Evolutionary conservation across 2,329 filamentous ascomycete genomes (phyloP).

Genomic region (Penicillium psychrosexuale): DNA sequence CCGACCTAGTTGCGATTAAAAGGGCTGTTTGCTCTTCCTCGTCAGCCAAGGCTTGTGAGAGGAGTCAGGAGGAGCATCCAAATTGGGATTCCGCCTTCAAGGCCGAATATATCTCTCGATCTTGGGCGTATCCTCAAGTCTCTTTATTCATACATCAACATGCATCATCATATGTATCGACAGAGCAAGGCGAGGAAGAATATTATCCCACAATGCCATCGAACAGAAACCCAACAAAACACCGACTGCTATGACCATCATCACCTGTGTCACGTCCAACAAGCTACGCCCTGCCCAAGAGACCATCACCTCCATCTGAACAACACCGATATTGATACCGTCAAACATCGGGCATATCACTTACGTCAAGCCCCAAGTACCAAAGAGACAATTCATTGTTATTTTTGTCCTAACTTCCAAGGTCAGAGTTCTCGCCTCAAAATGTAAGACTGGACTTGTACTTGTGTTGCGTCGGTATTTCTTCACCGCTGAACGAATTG

Average conservation of each 20-base stretch:
- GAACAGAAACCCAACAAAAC: background rate
- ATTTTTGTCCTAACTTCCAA: background rate
- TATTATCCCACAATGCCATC: no score
- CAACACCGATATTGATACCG: background rate
- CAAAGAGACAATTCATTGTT: background rate
- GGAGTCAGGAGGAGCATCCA: background rate
- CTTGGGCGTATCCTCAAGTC: background rate
- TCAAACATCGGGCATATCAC: background rate
- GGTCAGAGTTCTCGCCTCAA: background rate
- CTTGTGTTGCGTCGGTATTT: background rate
- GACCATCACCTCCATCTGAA: background rate
- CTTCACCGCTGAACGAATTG: background rate
- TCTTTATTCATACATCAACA: background rate
- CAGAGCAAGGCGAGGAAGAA: background rate
- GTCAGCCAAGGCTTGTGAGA: background rate
- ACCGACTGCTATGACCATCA: background rate
- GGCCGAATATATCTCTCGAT: background rate
- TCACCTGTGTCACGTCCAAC: background rate
- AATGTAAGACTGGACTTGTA: background rate
- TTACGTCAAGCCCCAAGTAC: background rate
- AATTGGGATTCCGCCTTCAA: background rate
- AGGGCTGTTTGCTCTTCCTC: slow-evolving; percentile 1
- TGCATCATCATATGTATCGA: background rate
- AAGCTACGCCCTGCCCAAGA: background rate
- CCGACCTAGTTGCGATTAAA: background rate